Percentiles rank a stretch among this genome's conserved stretches.
Conservation (phyloP, 2,329 filamentous ascomycete species). For the Leptodontidium sp. region DNA sequence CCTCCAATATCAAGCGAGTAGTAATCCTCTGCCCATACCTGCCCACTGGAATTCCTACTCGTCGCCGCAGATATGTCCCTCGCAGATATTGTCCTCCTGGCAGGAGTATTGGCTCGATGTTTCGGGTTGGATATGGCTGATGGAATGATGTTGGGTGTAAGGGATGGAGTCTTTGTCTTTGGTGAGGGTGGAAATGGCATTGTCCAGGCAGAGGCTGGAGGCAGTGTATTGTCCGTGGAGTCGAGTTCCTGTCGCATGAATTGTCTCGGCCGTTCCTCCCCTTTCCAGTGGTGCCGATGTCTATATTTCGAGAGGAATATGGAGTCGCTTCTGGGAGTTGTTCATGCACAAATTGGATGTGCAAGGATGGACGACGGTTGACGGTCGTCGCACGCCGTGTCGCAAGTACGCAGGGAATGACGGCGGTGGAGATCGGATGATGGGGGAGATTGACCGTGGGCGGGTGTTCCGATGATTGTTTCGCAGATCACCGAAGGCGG, state of each 20-base stretch:
- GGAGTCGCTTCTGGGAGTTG: conserved; percentile 14
- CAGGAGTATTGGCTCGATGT: conserved; percentile 16
- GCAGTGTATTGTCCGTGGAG: too few species aligned
- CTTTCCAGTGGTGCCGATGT: conserved; percentile 22
- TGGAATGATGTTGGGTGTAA: conserved; percentile 21
- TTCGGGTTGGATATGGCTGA: conserved; percentile 19
- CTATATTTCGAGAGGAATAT: background rate
- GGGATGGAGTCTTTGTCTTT: conserved; percentile 13
- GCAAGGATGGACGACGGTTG: conserved; percentile 10
- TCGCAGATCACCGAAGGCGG: background rate
- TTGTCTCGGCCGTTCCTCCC: conserved; percentile 33
- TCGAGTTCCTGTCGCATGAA: conserved; percentile 28
- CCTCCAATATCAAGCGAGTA: conserved; percentile 33
- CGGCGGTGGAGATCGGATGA: conserved; percentile 17
- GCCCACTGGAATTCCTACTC: conserved; percentile 38
- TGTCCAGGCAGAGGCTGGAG: conserved; percentile 23
- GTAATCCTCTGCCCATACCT: conserved; percentile 43
- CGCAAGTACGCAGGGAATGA: conserved; percentile 20
- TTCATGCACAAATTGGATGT: conserved; percentile 19
- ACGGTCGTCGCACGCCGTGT: conserved; percentile 24
- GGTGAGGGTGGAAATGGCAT: conserved; percentile 26
- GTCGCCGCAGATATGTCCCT: conserved; percentile 22
- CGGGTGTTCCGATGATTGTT: background rate
- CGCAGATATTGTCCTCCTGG: conserved; percentile 27
- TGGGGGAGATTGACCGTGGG: background rate